phyloP scores from a whole-genome alignment of 2,329 filamentous ascomycete species.

The Ophiostoma himal-ulmi region DNA sequence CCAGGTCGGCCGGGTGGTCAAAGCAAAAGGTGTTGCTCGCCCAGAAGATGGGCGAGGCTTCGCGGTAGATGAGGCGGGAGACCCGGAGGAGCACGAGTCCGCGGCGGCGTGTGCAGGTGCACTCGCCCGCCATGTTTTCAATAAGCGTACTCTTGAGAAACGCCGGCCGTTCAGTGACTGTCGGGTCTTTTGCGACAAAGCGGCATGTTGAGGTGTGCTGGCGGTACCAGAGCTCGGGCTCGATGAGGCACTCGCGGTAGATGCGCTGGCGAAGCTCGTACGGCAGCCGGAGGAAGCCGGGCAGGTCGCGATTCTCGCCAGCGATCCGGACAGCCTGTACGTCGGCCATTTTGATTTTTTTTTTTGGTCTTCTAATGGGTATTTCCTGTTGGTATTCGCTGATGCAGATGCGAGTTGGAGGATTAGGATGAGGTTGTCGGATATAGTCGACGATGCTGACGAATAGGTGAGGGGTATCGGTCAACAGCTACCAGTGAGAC shows the following conservation, averaged over 20 bases:
- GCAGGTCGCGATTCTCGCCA: background rate
- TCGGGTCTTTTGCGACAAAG: background rate
- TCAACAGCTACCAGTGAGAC: background rate
- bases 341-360: background rate
- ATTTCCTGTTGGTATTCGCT: background rate
- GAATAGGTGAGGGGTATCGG: background rate
- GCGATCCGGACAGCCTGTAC: background rate
- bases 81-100: constrained; percentile 22
- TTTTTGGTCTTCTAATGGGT: background rate
- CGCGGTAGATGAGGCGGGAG: constrained; percentile 23
- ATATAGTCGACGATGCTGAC: background rate
- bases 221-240: constrained; percentile 18
- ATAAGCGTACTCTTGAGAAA: constrained; percentile 3
- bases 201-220: constrained; percentile 11
- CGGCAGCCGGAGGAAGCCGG: constrained; percentile 18
- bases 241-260: constrained; percentile 21
- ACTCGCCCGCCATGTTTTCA: background rate
- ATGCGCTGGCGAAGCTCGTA: constrained; percentile 21
- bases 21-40: constrained; percentile 23
- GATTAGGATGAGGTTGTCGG: background rate
- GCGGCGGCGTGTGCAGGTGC: constrained; percentile 21
- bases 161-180: constrained; percentile 15
- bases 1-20: background rate
- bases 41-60: constrained; percentile 26
- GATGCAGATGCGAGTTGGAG: background rate